Evolutionary conservation across 768 basidiomycete genomes (phyloP), one percentile per base, ranked within the genome.

Genomic region (Rhodotorula graminis): DNA sequence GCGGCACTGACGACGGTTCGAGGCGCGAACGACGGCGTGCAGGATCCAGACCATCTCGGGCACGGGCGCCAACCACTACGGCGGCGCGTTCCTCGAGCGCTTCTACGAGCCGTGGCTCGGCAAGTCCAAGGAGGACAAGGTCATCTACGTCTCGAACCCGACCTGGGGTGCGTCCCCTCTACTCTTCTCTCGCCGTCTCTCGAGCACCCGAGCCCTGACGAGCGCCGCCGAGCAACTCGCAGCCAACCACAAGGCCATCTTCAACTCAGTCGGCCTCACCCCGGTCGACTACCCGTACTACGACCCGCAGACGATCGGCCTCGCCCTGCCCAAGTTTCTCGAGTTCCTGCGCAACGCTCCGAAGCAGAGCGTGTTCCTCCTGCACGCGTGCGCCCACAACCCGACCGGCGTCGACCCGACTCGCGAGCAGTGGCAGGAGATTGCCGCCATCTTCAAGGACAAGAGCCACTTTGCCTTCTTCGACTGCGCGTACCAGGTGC

Each of bases 361-460:
- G 6, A 88, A 90, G 79, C 84, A 87, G 27, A 87, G 93, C 49
- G 87, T 95, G 74, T 90, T 98, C 23, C 85, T 97, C 71, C 84
- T 99, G 29, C 95, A 98, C 78, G 95, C 95, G 7, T 98, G 96
- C 82, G 96, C 95, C 40, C 93, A 98, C 85, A 99, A 99, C 83
- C 95, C 95, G n/a, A 80, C 79, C 11, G 95, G 96, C 73, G 87
- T 98, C 76, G 96, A 99, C 83, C 94, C 93, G 44, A 96, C 94
- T 18, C 87, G 85, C 31, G 88, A 88, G 62, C 93, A 99, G 83
- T 99, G 96, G 96, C 86, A 85, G 72, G 87, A 91, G 81, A 88
- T 99, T 73, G 92, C 91, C 56, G 86, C 92, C 78, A 84, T 98
- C 71, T 82, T 95, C 77, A 88, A 91, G 79, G 76, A 81, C n/a